Evolutionary conservation across 768 basidiomycete species (phyloP), one percentile per base, ranked within the genome.

Genomic region (Xanthoconium stramineum): DNA sequence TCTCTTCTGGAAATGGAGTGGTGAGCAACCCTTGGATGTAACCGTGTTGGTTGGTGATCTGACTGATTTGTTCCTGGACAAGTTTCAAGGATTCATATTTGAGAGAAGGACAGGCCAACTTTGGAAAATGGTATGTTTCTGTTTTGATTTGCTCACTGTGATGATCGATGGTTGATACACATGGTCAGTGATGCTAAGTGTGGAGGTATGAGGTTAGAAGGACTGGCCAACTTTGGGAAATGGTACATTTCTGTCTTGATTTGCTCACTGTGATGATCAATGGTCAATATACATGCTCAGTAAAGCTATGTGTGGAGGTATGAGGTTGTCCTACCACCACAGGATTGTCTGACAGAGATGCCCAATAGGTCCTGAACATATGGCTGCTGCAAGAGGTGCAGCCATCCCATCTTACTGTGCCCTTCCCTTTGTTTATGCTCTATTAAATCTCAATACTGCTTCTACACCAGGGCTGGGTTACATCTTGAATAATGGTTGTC

Each of bases 51-150:
- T 14, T 32, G 15, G 47, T 35, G 5, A 13, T 12, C 3, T 5
- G n/a, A 14, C 32, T 32, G 32, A 3, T 37, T 30, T 13, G 24
- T 20, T 4, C 4, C 4, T 33, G 32, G 5, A 19, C 42, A 83
- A 83, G 80, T 11, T 85, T 85, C 72, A 83, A 78, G 73, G 83
- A 86, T 62, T 85, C 84, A 0, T 85, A 86, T 56, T 77, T 82
- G 20, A 74, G 74, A n/a, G 82, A 83, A 39, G 82, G 84, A 48
- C 80, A 80, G 60, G 50, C 72, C 1, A 76, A 77, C 45, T 86
- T 84, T 62, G 69, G 71, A 0, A 79, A 80, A 65, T 85, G 84
- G 81, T 81, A 61, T 44, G 76, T 65, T 56, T 39, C 4, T 7
- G 0, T 24, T 36, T n/a, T 2, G 1, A 1, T 8, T 33, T 43